Evolutionary conservation across 441 rosid species (phyloP), one percentile per base, ranked within the genome.

Genomic region (Eutrema salsugineum): DNA sequence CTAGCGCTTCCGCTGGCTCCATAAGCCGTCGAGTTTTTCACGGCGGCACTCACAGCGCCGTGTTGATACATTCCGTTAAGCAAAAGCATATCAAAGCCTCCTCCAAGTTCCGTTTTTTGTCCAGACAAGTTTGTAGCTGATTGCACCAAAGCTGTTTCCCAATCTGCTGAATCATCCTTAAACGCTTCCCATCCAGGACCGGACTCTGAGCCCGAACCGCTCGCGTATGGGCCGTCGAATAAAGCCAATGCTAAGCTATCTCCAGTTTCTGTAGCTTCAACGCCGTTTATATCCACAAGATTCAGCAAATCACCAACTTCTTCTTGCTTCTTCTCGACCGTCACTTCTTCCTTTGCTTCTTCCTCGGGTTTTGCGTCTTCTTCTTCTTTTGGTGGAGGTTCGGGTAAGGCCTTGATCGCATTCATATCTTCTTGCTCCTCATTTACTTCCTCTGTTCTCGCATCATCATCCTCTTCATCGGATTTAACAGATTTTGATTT

Each of bases 141-240:
- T 71, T 88, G 88, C 47, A 94, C 88, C 70, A 92, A 81, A 9
- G 93, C 81, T 12, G 86, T 76, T 70, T 90, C 98, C 97, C 99
- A 94, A 66, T 89, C 91, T 2, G 77, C 66, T 1, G 82, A 54
- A 33, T 83, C 86, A 1, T 90, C 90, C 3, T 70, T 63, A 73
- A 94, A 92, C 35, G 96, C 89, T 61, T 87, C 86, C 97, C 97
- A 90, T 6, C 72, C 60, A 11, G 86, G 79, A 22, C 78, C 66
- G 6, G 67, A 48, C 32, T 5, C 76, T 33, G 14, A 68, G 54
- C 20, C 82, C 3, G 55, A 78, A 68, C 6, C 66, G 5, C 47
- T 75, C n/a, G 74, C 53, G 36, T 63, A 75, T 43, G 71, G 75
- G 0, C 85, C 83, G 19, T 90, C 91, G 63, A 94, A 94, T 79